Evolutionary conservation across 1,139 yeast species (phyloP).

Genomic region (Meyerozyma smithsonii): DNA sequence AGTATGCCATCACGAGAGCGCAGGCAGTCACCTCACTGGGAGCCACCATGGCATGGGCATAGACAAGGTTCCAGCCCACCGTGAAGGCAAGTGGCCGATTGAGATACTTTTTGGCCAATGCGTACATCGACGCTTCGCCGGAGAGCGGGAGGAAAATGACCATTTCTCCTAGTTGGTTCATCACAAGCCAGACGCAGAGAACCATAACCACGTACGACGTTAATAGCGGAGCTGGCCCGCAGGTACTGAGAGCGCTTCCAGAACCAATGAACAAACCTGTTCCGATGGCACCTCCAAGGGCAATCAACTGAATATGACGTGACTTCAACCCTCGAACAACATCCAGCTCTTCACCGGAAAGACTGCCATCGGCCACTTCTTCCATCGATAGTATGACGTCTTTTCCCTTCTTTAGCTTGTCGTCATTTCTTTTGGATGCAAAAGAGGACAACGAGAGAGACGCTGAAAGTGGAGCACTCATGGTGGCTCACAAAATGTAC

Average conservation of each 20-base stretch:
- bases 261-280: conserved; percentile 43
- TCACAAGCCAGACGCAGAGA: conserved; percentile 35
- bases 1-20: conserved; percentile 6
- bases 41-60: conserved; percentile 5
- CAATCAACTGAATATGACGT: conserved; percentile 45
- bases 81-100: conserved; percentile 23
- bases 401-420: not conserved
- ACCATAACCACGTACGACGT: conserved; percentile 32
- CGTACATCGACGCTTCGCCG: conserved; percentile 22
- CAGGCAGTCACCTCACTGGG: conserved; percentile 7
- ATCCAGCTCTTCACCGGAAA: not conserved
- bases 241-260: conserved; percentile 27
- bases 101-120: conserved; percentile 25
- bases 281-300: conserved; percentile 48
- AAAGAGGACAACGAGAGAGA: not conserved
- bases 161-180: conserved; percentile 39
- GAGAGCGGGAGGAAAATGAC: conserved; percentile 37
- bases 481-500: too few species aligned
- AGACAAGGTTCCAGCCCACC: conserved; percentile 22
- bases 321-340: conserved; percentile 28
- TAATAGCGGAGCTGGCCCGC: conserved; percentile 33
- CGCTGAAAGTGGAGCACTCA: not conserved
- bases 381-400: not conserved
- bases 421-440: not conserved
- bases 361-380: not conserved